These are phyloP conservation scores for Chlamydomonas sp. DNA, from an alignment of 139 green algal genomes.

Conservation along the genomic window DNA sequence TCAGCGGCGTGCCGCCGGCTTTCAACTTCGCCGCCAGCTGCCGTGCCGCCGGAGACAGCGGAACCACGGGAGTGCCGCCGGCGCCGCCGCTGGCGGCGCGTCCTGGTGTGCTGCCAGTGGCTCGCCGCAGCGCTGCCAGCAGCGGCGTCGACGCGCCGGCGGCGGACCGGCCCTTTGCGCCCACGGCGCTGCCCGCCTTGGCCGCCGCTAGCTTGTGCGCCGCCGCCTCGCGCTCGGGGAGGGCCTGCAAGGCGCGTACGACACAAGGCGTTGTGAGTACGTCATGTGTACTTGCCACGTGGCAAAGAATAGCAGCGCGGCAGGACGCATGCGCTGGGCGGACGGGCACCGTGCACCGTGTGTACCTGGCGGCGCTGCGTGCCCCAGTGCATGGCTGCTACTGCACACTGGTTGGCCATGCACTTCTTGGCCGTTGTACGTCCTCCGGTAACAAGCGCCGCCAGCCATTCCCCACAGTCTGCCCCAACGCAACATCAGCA, in stretches of 20 bases:
- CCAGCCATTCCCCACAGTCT: too few species aligned
- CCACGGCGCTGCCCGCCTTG: slow-evolving; percentile 22
- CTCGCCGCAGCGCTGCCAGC: background rate
- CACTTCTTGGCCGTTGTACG: too few species aligned
- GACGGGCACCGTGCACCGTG: too few species aligned
- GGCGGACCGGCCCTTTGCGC: background rate
- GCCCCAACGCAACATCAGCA: too few species aligned
- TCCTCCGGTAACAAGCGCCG: too few species aligned
- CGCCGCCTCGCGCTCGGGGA: slow-evolving; percentile 14
- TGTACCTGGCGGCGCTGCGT: too few species aligned
- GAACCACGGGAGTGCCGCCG: background rate
- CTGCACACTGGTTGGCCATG: too few species aligned
- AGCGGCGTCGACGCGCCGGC: slow-evolving; percentile 16
- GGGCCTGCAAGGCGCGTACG: background rate
- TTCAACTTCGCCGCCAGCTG: slow-evolving; percentile 30
- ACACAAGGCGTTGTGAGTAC: too few species aligned
- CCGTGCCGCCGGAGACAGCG: slow-evolving; percentile 25
- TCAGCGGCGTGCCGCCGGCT: slow-evolving; percentile 1
- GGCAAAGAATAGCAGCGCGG: too few species aligned
- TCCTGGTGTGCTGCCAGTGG: background rate
- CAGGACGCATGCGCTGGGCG: too few species aligned
- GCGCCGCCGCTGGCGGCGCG: background rate
- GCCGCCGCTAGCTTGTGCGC: slow-evolving; percentile 31
- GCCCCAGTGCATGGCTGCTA: too few species aligned
- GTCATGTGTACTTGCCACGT: too few species aligned